A percentile compares a stretch with the other conserved stretches of the same genome.
These are phyloP conservation scores for Penicillium italicum DNA, from an alignment of 2,329 filamentous ascomycete genomes.

Conservation along the genomic window DNA sequence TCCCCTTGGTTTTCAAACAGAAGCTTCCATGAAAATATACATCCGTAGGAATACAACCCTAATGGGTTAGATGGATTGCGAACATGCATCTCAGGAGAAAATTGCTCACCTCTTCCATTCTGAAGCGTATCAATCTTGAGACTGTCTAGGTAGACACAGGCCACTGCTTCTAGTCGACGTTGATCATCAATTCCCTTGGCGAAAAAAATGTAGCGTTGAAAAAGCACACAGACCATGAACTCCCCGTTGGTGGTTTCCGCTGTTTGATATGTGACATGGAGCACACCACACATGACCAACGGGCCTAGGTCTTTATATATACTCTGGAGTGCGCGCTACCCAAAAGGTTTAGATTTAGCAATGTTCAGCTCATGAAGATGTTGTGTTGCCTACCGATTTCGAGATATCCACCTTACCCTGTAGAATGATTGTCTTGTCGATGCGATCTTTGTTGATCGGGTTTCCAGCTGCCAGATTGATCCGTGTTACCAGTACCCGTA, in stretches of 20 bases:
- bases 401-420: slow-evolving; percentile 77
- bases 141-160: slow-evolving; percentile 62
- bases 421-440: slow-evolving; percentile 80
- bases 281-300: slow-evolving; percentile 73
- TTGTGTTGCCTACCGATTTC: slow-evolving; percentile 56
- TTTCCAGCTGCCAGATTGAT: slow-evolving; percentile 86
- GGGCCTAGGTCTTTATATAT: slow-evolving; percentile 78
- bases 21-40: slow-evolving; percentile 87
- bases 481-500: slow-evolving; percentile 71
- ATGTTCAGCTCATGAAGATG: neutral
- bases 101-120: slow-evolving; percentile 34
- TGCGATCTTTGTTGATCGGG: slow-evolving; percentile 61
- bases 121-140: slow-evolving; percentile 37
- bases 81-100: slow-evolving; percentile 13
- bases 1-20: slow-evolving; percentile 74
- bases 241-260: slow-evolving; percentile 64
- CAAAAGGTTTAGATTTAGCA: slow-evolving; percentile 12
- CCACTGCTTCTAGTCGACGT: slow-evolving; percentile 67
- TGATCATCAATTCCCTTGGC: slow-evolving; percentile 64
- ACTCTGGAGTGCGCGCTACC: slow-evolving; percentile 39
- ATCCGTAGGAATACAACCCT: slow-evolving; percentile 85
- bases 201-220: slow-evolving; percentile 73
- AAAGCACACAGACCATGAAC: slow-evolving; percentile 84
- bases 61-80: neutral
- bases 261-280: slow-evolving; percentile 79